Percentiles rank a stretch among this genome's conserved stretches.
Evolutionary conservation across 2,329 filamentous ascomycete genomes (phyloP).

Genomic region (Aspergillus sp.): DNA sequence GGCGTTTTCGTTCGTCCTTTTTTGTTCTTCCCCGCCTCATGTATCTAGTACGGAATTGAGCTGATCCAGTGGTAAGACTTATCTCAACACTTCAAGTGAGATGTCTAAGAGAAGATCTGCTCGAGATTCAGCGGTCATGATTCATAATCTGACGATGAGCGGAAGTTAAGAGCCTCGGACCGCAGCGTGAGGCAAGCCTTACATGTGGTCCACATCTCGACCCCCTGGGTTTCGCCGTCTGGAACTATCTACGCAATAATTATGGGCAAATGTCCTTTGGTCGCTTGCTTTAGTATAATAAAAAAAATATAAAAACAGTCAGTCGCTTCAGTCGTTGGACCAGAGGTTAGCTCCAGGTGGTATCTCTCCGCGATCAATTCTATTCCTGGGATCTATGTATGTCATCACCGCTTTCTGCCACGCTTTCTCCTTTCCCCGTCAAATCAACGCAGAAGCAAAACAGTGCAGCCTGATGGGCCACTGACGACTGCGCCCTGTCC

Average conservation of each 20-base stretch:
- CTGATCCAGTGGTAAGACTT: neutral
- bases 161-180: conserved; percentile 12
- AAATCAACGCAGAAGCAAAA: conserved; percentile 23
- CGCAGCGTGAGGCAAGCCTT: conserved; percentile 8
- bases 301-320: conserved; percentile 1
- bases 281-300: neutral
- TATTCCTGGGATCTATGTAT: conserved; percentile 3
- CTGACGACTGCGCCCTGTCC: conserved; percentile 22
- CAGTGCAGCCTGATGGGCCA: conserved; percentile 36
- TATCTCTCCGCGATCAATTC: neutral
- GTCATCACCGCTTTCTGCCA: conserved; percentile 11
- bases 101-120: neutral
- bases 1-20: conserved; percentile 17
- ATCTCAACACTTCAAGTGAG: neutral
- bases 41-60: conserved; percentile 6
- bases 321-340: conserved; percentile 1
- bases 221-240: neutral
- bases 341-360: neutral
- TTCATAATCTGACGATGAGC: neutral
- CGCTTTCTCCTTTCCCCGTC: conserved; percentile 9
- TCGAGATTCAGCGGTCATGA: neutral
- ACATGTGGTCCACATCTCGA: conserved; percentile 23
- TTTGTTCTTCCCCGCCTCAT: conserved; percentile 8
- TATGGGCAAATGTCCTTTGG: neutral
- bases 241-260: conserved; percentile 19